Evolutionary conservation across 1,284 basidiomycete species (phyloP).

Genomic region (Hypsizygus ulmarius): DNA sequence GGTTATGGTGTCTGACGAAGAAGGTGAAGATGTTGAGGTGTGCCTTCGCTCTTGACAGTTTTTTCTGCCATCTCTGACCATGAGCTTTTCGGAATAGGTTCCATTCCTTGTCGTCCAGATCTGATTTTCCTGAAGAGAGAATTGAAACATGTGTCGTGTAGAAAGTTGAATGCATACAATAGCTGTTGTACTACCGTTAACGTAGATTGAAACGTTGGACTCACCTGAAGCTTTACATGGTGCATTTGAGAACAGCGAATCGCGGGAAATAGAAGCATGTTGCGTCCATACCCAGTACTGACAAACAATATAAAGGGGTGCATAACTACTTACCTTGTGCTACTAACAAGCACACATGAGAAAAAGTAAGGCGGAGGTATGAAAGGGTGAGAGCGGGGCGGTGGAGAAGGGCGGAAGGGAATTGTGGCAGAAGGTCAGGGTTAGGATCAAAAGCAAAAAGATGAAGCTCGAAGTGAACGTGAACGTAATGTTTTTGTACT

Average conservation of each 20-base stretch:
- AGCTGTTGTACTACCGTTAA: neutral
- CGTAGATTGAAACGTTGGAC: neutral
- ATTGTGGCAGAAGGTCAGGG: constrained; percentile 5
- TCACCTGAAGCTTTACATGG: too few species aligned
- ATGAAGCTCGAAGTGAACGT: constrained; percentile 29
- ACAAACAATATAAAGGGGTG: constrained; percentile 22
- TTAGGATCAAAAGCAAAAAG: constrained; percentile 25
- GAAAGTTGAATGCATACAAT: constrained; percentile 4
- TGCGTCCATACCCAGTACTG: constrained; percentile 30
- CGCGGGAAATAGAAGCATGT: constrained; percentile 23
- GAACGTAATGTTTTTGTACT: constrained; percentile 45
- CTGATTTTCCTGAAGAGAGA: constrained; percentile 21
- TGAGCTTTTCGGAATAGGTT: constrained; percentile 41
- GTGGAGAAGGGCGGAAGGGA: constrained; percentile 13
- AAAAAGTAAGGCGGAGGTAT: constrained; percentile 14
- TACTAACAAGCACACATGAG: constrained; percentile 19
- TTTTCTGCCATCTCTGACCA: neutral
- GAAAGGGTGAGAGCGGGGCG: constrained; percentile 14
- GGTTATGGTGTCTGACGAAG: constrained; percentile 90
- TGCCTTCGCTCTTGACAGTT: constrained; percentile 10
- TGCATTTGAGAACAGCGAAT: neutral
- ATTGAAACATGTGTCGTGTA: constrained; percentile 6
- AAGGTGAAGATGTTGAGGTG: constrained; percentile 87
- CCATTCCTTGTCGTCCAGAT: constrained; percentile 68
- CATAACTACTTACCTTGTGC: constrained; percentile 46